Evolutionary conservation across 2,329 filamentous ascomycete species (phyloP), one percentile per base, ranked within the genome.

Genomic region (Cryphonectria parasitica): DNA sequence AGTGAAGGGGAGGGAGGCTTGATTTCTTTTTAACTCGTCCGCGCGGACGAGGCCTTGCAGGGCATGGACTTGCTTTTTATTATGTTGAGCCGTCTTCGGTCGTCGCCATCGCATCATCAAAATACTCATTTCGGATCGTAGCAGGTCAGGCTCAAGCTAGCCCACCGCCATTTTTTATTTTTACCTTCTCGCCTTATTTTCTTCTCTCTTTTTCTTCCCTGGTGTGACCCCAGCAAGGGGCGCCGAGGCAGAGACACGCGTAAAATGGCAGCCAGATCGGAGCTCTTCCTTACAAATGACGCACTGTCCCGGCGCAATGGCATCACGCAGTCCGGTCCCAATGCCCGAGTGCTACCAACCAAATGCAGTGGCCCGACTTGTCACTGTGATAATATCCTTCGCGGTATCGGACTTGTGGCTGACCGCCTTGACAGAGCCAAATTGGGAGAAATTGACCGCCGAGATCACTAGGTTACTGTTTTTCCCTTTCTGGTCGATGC

Each of bases 291-390:
- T 60, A 22, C 58, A 64, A 41, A 68, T 68, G 41, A 68, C 66
- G 66, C 66, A 68, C 45, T 54, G 28, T 43, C 31, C 41, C 56
- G 34, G 66, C 31, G 56, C 58, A 17, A 68, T 68, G 66, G 66
- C 66, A 68, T 54, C 66, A 68, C 66, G 25, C 66, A 54, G 22
- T 49, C 43, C 15, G 28, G 56, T 34, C 31, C 45, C 25, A 54
- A 54, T 17, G 31, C 66, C 66, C 66, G 66, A 63, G 34, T 68
- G 60, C 66, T 54, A 68, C 66, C 66, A 68, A 68, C 66, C 66
- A 31, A 41, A 68, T 68, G 66, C 66, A 68, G 66, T 56, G n/a
- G 39, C 45, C 45, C 60, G 58, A 22, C 43, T 28, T 36, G 58
- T 28, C 65, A 52, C n/a, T 58, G 10, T 58, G 22, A 8, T 43